Evolutionary conservation across 148 eudicot genomes (phyloP).

Genomic region (Rhododendron griersonianum): DNA sequence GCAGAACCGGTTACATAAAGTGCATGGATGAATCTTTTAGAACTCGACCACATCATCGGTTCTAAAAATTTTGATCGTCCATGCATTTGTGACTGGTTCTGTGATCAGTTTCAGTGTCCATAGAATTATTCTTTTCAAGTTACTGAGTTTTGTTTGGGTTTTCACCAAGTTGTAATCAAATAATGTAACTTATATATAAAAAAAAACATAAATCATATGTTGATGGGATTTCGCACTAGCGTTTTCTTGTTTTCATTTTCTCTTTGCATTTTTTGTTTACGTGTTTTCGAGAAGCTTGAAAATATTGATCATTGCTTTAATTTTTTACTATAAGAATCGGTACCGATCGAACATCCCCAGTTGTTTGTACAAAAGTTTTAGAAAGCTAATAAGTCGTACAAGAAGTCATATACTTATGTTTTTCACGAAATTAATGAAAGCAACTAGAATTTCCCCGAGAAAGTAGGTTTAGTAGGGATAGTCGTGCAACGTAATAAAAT

Average conservation of each 20-base stretch:
- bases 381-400: neutral
- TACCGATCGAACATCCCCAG: neutral
- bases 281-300: neutral
- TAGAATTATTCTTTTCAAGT: neutral
- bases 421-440: neutral
- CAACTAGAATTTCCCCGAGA: neutral
- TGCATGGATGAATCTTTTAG: neutral
- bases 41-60: neutral
- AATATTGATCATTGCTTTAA: neutral
- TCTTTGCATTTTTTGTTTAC: neutral
- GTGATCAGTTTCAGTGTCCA: neutral
- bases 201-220: neutral
- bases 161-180: slow-evolving; percentile 3
- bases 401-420: neutral
- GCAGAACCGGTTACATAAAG: neutral
- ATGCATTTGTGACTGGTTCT: neutral
- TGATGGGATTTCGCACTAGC: neutral
- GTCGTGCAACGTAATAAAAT: neutral
- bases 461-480: neutral
- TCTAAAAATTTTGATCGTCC: neutral
- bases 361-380: neutral
- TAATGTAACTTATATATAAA: slow-evolving; percentile 2
- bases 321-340: neutral
- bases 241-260: neutral
- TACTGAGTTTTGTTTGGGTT: neutral